phyloP scores from a whole-genome alignment of 257 asterid genomes.

The Solanum megistacrolobum region DNA sequence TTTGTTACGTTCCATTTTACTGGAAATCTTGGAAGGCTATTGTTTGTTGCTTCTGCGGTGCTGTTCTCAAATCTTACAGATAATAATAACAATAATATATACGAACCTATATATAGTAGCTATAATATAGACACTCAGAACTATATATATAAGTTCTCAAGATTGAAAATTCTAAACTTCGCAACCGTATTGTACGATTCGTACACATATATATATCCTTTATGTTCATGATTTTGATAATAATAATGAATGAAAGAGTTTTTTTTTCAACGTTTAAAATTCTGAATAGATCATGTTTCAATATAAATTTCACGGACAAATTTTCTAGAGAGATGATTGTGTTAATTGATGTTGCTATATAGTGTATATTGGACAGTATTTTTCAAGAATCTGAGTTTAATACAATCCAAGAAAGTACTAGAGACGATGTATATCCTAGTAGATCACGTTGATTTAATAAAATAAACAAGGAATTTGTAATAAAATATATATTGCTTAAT shows the following conservation, averaged over 20 bases:
- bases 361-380: neutral
- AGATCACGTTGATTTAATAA: neutral
- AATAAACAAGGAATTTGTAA: neutral
- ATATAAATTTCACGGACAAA: no score
- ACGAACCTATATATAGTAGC: neutral
- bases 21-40: conserved; percentile 77
- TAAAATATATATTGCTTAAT: neutral
- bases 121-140: neutral
- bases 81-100: conserved; percentile 3
- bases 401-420: neutral
- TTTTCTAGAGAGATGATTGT: neutral
- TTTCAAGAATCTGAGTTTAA: no score
- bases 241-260: neutral
- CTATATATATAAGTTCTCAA: neutral
- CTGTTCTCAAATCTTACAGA: conserved; percentile 54
- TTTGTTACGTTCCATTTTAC: conserved; percentile 60
- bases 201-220: neutral
- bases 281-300: neutral
- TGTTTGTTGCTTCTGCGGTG: conserved; percentile 58
- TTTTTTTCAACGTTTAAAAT: neutral
- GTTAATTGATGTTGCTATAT: neutral
- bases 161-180: neutral
- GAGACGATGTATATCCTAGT: neutral
- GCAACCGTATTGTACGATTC: no score
- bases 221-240: neutral